phyloP scores from a whole-genome alignment of 2,329 filamentous ascomycete species.

The Paecilomyces sp. region DNA sequence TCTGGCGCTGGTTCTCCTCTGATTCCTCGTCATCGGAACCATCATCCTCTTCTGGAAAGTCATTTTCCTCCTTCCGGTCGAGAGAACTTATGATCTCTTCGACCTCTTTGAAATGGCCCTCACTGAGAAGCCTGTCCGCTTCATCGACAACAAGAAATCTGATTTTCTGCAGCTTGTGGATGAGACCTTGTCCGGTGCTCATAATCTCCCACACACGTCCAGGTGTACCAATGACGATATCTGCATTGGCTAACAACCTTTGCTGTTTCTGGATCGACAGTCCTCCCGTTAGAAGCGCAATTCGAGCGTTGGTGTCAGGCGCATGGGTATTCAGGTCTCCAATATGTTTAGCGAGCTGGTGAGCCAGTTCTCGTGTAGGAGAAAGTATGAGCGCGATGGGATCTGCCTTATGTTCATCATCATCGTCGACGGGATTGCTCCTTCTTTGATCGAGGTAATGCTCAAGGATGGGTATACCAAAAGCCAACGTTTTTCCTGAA shows the following conservation, averaged over 20 bases:
- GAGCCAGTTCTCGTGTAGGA: constrained; percentile 86
- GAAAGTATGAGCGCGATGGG: constrained; percentile 78
- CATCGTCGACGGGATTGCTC: constrained; percentile 24
- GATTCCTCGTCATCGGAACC: constrained; percentile 39
- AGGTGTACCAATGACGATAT: constrained; percentile 89
- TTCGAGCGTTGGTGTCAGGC: constrained; percentile 51
- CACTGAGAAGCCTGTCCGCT: constrained; percentile 82
- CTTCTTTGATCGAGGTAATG: constrained; percentile 56
- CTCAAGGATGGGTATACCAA: constrained; percentile 88
- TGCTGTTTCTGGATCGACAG: constrained; percentile 94
- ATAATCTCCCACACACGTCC: constrained; percentile 93
- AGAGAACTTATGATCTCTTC: constrained; percentile 78
- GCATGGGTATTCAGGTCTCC: constrained; percentile 62
- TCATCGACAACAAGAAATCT: constrained; percentile 87
- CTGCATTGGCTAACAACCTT: constrained; percentile 71
- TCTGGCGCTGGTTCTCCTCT: constrained; percentile 56
- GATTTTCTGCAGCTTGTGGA: constrained; percentile 64
- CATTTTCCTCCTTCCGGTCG: constrained; percentile 53
- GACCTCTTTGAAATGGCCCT: constrained; percentile 92
- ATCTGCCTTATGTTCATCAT: constrained; percentile 32
- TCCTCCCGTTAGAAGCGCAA: constrained; percentile 89
- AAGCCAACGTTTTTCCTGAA: constrained; percentile 93
- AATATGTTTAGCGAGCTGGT: constrained; percentile 82
- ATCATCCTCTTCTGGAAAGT: constrained; percentile 19
- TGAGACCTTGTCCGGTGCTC: constrained; percentile 62